These are phyloP conservation scores for Wolfiporia cocos DNA, from an alignment of 1,284 basidiomycete species.

Conservation along the genomic window DNA sequence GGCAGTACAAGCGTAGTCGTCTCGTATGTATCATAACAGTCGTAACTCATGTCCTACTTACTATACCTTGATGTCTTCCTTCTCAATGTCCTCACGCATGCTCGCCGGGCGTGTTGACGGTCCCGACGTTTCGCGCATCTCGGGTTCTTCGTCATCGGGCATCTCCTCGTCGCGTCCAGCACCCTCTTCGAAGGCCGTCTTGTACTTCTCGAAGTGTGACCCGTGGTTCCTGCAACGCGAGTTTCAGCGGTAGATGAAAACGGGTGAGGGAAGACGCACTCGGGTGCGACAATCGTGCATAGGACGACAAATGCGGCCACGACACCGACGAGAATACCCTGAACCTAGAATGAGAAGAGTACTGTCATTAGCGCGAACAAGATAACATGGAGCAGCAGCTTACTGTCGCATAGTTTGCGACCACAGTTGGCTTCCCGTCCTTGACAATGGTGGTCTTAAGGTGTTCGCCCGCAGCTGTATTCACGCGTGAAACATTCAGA, in stretches of 20 bases:
- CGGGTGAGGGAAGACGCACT: conserved; percentile 37
- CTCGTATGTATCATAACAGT: no score
- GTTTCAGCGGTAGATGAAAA: conserved; percentile 4
- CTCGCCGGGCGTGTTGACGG: conserved; percentile 12
- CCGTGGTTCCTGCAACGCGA: conserved; percentile 56
- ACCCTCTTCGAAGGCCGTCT: conserved; percentile 75
- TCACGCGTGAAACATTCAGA: conserved; percentile 1
- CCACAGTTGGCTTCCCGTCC: conserved; percentile 37
- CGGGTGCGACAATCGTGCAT: conserved; percentile 66
- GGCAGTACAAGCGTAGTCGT: no score
- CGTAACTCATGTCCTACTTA: no score
- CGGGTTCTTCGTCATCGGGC: conserved; percentile 10
- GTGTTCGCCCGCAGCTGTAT: conserved; percentile 54
- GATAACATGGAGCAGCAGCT: no score
- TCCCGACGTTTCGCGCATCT: not conserved
- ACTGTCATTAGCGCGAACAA: no score
- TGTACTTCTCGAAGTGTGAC: conserved; percentile 78
- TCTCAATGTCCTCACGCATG: conserved; percentile 13
- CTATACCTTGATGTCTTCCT: conserved; percentile 5
- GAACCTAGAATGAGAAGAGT: conserved; percentile 32
- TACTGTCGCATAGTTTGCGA: conserved; percentile 77
- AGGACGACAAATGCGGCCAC: conserved; percentile 64
- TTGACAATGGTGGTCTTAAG: conserved; percentile 45
- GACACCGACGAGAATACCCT: conserved; percentile 84
- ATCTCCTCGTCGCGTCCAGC: conserved; percentile 27